These are phyloP conservation scores for Dichomitus squalens DNA, from an alignment of 1,284 basidiomycete genomes.

Conservation along the genomic window DNA sequence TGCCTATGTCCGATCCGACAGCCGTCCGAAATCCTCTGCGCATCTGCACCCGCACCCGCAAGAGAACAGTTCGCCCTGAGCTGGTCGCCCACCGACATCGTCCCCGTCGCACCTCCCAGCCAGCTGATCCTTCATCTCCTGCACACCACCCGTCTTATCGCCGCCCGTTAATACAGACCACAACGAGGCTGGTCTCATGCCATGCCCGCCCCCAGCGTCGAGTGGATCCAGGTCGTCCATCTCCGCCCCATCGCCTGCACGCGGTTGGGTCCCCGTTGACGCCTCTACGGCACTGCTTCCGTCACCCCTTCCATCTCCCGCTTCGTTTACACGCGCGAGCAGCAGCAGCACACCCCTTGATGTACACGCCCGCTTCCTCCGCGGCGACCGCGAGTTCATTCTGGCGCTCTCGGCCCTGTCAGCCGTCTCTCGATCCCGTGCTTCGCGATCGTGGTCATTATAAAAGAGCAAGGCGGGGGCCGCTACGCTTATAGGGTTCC, in stretches of 20 bases:
- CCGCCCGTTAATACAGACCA: constrained; percentile 1
- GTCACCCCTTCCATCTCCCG: background rate
- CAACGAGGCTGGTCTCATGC: constrained; percentile 11
- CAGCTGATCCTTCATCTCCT: constrained; percentile 5
- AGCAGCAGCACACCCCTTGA: background rate
- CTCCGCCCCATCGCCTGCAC: background rate
- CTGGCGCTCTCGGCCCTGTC: background rate
- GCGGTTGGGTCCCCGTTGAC: background rate
- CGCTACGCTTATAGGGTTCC: background rate
- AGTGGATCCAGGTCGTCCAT: constrained; percentile 1
- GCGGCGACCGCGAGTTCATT: background rate
- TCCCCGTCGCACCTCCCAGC: no score
- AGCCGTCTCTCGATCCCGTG: background rate
- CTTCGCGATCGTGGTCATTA: background rate
- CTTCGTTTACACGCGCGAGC: background rate
- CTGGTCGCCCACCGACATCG: no score
- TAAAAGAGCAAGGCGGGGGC: background rate
- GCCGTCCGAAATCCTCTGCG: no score
- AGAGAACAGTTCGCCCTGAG: no score
- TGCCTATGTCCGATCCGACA: no score
- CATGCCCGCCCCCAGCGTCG: background rate
- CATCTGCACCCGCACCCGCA: no score
- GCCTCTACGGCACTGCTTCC: background rate
- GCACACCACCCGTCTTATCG: background rate
- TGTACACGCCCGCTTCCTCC: background rate